A percentile compares a stretch with the other conserved stretches of the same genome.
Evolutionary conservation across 345 rosid genomes (phyloP).

Genomic region (Hibiscus tridactylites): DNA sequence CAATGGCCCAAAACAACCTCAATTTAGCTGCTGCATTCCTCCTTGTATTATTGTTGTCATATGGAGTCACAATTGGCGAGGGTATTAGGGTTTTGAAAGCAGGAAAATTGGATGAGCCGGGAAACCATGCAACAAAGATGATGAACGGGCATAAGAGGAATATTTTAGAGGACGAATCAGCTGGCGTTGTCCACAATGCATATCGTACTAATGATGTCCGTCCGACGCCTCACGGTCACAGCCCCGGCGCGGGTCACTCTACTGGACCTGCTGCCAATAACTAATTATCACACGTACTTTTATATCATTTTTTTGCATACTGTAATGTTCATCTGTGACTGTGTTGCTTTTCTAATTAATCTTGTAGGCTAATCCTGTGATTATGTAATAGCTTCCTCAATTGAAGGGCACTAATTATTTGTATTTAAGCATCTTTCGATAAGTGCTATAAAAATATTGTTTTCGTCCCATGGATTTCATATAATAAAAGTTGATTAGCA

Average conservation of each 20-base stretch:
- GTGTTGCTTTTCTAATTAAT: neutral
- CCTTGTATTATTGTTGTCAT: constrained; percentile 11
- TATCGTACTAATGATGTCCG: constrained; percentile 23
- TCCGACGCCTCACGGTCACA: constrained; percentile 44
- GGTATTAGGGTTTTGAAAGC: constrained; percentile 14
- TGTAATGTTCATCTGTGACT: neutral
- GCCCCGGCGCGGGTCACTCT: constrained; percentile 55
- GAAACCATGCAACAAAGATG: neutral
- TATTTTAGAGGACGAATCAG: neutral
- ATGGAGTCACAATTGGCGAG: constrained; percentile 16
- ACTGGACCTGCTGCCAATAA: constrained; percentile 15
- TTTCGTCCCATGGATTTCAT: no score
- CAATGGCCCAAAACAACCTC: constrained; percentile 20
- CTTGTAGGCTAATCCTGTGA: neutral
- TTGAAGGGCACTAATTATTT: neutral
- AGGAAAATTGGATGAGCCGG: neutral
- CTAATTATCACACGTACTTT: neutral
- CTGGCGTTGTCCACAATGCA: neutral
- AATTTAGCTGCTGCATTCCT: constrained; percentile 3
- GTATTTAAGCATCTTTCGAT: no score
- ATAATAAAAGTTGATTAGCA: no score
- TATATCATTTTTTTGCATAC: neutral
- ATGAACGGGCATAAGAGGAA: neutral
- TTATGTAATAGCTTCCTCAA: neutral
- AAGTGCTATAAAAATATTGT: no score